Evolutionary conservation across 768 basidiomycete genomes (phyloP), one percentile per base, ranked within the genome.

Genomic region (Solioccasus polychromus): DNA sequence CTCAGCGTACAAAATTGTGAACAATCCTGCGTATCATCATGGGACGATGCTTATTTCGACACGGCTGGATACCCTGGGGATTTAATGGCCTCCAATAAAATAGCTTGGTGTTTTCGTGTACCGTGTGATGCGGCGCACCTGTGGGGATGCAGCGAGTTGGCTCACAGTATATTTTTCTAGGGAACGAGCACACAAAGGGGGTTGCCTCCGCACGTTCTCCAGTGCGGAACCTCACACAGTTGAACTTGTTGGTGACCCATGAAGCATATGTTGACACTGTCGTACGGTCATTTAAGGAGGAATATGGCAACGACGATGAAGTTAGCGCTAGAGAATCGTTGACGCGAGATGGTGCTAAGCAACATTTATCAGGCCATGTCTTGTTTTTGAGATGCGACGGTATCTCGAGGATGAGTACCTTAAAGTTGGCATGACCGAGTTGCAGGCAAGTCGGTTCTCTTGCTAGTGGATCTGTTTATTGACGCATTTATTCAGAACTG

Each of bases 1-100:
- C 34, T 97, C 93, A 8, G 96, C 96, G 10, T 99, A 96, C 71
- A 97, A 96, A 69, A 89, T 99, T 44, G 85, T 87, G 35, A 88
- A 82, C 54, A 80, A 82, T 42, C 76, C 96, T 23, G 92, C 93
- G 8, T 98, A 97, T 68, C 95, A 98, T 57, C 96, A 99, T 56
- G 96, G 96, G 0, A 99, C 96, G 14, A 99, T 99, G 96, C 79
- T 99, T 22, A 87, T 98, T 18, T 85, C 89, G 8, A 92, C 92
- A 3, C 69, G 75, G 37, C 75, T 97, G 23, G 71, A 77, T 28
- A 74, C 78, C 6, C 70, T 99, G 8, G 86, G 89, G 79, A 86
- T 50, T 67, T 92, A 9, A 71, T 98, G 39, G 79, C 72, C 11
- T 72, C 76, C 0, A 69, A 77, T 43, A 86, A 88, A 70, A 90